Evolutionary conservation across 2,329 filamentous ascomycete genomes (phyloP).

Genomic region (Trichoderma sp.): DNA sequence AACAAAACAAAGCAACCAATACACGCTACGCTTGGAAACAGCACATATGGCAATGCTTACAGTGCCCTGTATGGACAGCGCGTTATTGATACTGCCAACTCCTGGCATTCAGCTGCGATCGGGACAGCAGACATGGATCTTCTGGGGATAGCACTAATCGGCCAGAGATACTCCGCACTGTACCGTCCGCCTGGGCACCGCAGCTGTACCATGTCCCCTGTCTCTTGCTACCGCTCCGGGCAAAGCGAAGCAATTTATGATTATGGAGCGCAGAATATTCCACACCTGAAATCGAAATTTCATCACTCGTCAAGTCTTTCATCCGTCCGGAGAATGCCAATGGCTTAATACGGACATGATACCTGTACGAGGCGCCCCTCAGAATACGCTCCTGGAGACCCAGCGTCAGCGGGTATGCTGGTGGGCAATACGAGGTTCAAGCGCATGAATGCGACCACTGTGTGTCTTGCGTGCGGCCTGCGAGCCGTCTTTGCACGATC

Average conservation of each 20-base stretch:
- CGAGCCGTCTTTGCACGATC: background rate
- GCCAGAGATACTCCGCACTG: background rate
- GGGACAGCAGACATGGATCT: background rate
- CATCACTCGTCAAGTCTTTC: background rate
- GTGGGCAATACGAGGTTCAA: slow-evolving; percentile 19
- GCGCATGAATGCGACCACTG: slow-evolving; percentile 7
- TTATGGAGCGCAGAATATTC: slow-evolving; percentile 24
- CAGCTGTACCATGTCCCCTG: background rate
- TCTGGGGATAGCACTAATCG: background rate
- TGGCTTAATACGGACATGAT: slow-evolving; percentile 6
- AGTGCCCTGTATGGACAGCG: background rate
- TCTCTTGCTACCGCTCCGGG: background rate
- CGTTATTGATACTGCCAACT: background rate
- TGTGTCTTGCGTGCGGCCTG: background rate
- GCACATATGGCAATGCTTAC: background rate
- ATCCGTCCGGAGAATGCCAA: background rate
- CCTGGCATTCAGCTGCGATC: background rate
- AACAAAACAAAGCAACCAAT: background rate
- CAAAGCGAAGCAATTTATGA: slow-evolving; percentile 19
- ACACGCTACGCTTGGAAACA: background rate
- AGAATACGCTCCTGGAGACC: background rate
- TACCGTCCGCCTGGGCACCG: background rate
- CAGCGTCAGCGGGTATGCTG: slow-evolving; percentile 13
- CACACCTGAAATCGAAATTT: slow-evolving; percentile 15
- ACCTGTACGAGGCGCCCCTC: background rate